Evolutionary conservation across 495 filamentous ascomycete genomes (phyloP).

Genomic region (Aspergillus sclerotiicarbonarius): DNA sequence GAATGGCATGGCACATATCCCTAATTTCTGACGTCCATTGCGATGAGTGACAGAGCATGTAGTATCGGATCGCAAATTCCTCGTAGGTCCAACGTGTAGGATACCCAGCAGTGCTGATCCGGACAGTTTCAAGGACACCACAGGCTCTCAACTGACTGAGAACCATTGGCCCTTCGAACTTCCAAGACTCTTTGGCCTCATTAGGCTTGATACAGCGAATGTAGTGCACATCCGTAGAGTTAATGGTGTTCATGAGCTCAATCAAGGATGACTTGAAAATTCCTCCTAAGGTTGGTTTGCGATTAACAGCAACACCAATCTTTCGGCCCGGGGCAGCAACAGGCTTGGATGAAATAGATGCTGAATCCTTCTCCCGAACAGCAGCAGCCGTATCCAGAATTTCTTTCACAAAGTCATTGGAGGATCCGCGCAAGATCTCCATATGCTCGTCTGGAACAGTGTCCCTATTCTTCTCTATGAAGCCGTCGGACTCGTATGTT

Average conservation of each 20-base stretch:
- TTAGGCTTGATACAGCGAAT: conserved; percentile 99
- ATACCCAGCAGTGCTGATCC: conserved; percentile 97
- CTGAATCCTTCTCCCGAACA: conserved; percentile 86
- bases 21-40: conserved; percentile 93
- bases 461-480: conserved; percentile 99
- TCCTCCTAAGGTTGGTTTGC: conserved; percentile 95
- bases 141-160: conserved; percentile 95
- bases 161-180: conserved; percentile 99
- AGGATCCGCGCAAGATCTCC: conserved; percentile 81
- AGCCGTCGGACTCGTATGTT: conserved; percentile 99
- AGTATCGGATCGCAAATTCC: conserved; percentile 96
- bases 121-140: conserved; percentile 97
- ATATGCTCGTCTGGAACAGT: conserved; percentile 98
- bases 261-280: conserved; percentile 99
- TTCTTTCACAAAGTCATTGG: conserved; percentile 79
- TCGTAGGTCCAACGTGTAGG: conserved; percentile 99
- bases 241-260: conserved; percentile 97
- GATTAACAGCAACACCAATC: conserved; percentile 85
- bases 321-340: conserved; percentile 68
- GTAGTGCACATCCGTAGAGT: conserved; percentile 97
- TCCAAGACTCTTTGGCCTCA: conserved; percentile 95
- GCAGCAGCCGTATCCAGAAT: conserved; percentile 82
- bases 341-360: conserved; percentile 68
- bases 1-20: conserved; percentile 87
- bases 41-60: conserved; percentile 91